Percentiles rank a stretch among this genome's conserved stretches.
phyloP scores from a whole-genome alignment of 352 stramenopile species.

The Phytophthora pinifolia region DNA sequence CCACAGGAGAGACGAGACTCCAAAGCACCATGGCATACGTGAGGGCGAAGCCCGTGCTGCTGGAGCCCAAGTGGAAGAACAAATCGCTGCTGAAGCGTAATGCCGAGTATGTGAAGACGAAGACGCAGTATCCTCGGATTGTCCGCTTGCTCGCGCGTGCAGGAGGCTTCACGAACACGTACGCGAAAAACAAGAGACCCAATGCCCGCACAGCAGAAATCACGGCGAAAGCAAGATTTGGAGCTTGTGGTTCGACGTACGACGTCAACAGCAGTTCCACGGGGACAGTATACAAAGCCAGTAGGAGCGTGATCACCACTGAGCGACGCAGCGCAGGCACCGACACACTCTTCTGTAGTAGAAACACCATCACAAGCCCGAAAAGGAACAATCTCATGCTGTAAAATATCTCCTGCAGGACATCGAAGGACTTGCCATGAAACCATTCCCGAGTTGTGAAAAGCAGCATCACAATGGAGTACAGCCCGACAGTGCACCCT shows the following conservation, averaged over 20 bases:
- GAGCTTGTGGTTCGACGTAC: constrained; percentile 24
- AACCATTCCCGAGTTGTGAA: constrained; percentile 32
- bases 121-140: constrained; percentile 40
- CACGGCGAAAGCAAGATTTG: constrained; percentile 19
- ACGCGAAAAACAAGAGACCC: constrained; percentile 28
- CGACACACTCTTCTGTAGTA: constrained; percentile 63
- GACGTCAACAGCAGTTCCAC: constrained; percentile 22
- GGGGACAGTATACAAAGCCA: constrained; percentile 35
- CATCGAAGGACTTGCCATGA: constrained; percentile 21
- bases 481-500: constrained; percentile 30
- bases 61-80: constrained; percentile 27
- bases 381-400: constrained; percentile 53
- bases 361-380: constrained; percentile 48
- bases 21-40: constrained; percentile 36
- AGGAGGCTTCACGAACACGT: constrained; percentile 26
- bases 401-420: constrained; percentile 51
- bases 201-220: constrained; percentile 16
- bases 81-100: constrained; percentile 36
- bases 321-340: constrained; percentile 40
- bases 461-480: constrained; percentile 38
- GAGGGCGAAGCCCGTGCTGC: constrained; percentile 27
- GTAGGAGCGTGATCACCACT: constrained; percentile 34
- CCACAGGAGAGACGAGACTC: constrained; percentile 17
- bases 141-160: constrained; percentile 28
- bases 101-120: constrained; percentile 37